Conservation (phyloP, 805 yeast species). For the Cyberlindnera saturnus region DNA sequence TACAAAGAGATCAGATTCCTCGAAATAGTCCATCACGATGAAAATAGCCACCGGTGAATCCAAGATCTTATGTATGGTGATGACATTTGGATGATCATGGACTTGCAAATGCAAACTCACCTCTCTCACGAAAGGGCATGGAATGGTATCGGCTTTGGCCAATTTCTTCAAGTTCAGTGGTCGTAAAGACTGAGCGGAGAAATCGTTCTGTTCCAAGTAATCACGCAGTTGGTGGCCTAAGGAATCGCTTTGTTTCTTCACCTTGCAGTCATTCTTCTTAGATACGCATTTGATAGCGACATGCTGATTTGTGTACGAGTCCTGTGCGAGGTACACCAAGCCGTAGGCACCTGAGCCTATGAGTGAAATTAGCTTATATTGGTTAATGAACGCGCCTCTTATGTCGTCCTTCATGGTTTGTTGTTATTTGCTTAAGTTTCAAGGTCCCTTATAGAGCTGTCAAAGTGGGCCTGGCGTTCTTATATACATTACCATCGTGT, state of each 20-base stretch:
- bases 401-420: slow-evolving; percentile 3
- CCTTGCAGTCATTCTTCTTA: slow-evolving; percentile 26
- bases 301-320: slow-evolving; percentile 40
- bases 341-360: slow-evolving; percentile 85
- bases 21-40: slow-evolving; percentile 79
- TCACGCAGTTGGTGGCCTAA: slow-evolving; percentile 7
- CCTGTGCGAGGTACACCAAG: slow-evolving; percentile 63
- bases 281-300: slow-evolving; percentile 72
- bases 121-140: slow-evolving; percentile 46
- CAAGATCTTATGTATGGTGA: slow-evolving; percentile 68
- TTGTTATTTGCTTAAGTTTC: not conserved
- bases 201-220: not conserved
- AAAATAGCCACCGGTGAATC: slow-evolving; percentile 53
- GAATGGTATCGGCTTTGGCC: slow-evolving; percentile 10
- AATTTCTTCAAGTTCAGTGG: slow-evolving; percentile 19
- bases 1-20: slow-evolving; percentile 81
- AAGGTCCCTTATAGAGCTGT: not conserved
- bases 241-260: slow-evolving; percentile 18
- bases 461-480: no score
- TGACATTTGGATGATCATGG: slow-evolving; percentile 73
- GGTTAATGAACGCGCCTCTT: slow-evolving; percentile 13
- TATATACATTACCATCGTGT: no score
- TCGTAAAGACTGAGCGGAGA: slow-evolving; percentile 6
- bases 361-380: slow-evolving; percentile 12
- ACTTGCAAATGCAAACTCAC: slow-evolving; percentile 68